Evolutionary conservation across 1,284 basidiomycete species (phyloP), one percentile per base, ranked within the genome.

Genomic region (Puccinia triticina): DNA sequence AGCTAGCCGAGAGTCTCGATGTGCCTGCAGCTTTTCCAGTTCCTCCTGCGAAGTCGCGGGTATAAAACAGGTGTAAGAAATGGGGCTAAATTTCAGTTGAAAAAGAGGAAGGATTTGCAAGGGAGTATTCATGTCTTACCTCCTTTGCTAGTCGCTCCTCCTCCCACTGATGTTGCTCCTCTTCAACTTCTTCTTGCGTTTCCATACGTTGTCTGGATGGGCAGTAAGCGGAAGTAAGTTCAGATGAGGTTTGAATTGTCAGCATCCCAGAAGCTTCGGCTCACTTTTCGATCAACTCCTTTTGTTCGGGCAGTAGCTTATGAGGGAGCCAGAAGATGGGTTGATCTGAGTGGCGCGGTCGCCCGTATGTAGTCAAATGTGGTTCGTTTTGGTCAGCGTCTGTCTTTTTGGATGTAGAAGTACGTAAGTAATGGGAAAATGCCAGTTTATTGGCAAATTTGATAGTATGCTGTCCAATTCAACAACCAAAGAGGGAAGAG

Each of bases 371-470:
- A 29, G 59, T 46, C 32, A 75, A 48, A 74, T 72, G 80, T 64
- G 80, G 80, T 50, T 82, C 46, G 37, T 46, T 64, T 21, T 55
- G 53, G 72, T 82, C 80, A 82, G 80, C 71, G 26, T 46, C 46
- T 75, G n/a, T 66, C 29, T 67, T 43, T 18, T 74, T 74, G 32
- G 72, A 66, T 32, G 57, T 34, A 75, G 80, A 82, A 64, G 80
- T 82, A 75, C 80, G 71, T 73, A 82, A 55, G 67, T 75, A 82
- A 67, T 82, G 59, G 26, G 80, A 82, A 75, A 75, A 82, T 21
- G 80, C 80, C 71, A 82, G 59, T 82, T 75, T 74, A 69, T 75
- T 82, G 34, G 71, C 26, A 75, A 75, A 75, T 66, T 67, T 57
- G 50, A 82, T 75, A 3, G 61, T 29, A 67, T 82, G 55, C 80